These are phyloP conservation scores for Hordeum marinum DNA, from an alignment of 176 grass and related monocot species.

Conservation along the genomic window DNA sequence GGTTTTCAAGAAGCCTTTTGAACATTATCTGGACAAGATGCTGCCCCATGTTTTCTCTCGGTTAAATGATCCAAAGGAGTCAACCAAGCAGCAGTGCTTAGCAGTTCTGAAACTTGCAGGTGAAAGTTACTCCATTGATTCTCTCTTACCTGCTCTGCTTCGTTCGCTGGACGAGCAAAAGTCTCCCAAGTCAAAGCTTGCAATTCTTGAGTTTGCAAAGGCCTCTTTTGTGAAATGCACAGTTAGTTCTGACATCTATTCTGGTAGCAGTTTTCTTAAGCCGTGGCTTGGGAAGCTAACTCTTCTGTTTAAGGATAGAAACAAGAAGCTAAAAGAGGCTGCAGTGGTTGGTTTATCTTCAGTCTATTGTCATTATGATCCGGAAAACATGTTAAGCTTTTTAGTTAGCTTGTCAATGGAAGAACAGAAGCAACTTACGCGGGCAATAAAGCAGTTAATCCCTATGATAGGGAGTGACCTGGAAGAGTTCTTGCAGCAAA, in stretches of 20 bases:
- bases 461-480: conserved; percentile 70
- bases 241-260: conserved; percentile 57
- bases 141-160: conserved; percentile 76
- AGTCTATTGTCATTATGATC: conserved; percentile 79
- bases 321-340: conserved; percentile 75
- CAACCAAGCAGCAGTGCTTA: conserved; percentile 69
- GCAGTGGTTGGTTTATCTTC: conserved; percentile 57
- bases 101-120: conserved; percentile 60
- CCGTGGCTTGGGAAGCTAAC: conserved; percentile 85
- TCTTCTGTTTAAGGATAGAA: conserved; percentile 73
- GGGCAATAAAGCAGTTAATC: conserved; percentile 62
- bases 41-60: conserved; percentile 77
- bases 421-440: conserved; percentile 72
- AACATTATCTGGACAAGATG: conserved; percentile 84
- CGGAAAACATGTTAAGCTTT: conserved; percentile 64
- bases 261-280: conserved; percentile 70
- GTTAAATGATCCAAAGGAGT: conserved; percentile 86
- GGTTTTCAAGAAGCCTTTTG: conserved; percentile 73
- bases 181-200: conserved; percentile 74
- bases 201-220: conserved; percentile 87
- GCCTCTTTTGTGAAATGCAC: conserved; percentile 75
- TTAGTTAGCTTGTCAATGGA: conserved; percentile 71
- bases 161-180: conserved; percentile 87
- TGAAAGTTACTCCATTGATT: conserved; percentile 77
- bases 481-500: conserved; percentile 73